These are phyloP conservation scores for Eucalyptus sp. DNA, from an alignment of 345 rosid genomes.

Conservation along the genomic window DNA sequence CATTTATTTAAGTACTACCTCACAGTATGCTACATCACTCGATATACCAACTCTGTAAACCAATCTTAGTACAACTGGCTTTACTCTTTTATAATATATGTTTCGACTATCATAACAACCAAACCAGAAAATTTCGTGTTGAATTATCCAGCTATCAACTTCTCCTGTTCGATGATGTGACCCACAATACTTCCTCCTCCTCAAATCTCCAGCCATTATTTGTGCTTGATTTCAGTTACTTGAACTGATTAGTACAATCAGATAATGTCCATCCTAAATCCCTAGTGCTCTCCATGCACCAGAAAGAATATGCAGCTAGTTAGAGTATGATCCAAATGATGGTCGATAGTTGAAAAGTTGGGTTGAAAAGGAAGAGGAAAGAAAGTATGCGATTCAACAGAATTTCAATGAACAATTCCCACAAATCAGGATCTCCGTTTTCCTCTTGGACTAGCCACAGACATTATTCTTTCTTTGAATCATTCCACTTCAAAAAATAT, in stretches of 20 bases:
- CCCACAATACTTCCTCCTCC: neutral
- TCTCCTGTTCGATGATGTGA: neutral
- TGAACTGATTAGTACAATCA: neutral
- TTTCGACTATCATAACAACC: neutral
- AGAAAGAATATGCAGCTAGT: neutral
- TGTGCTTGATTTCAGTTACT: neutral
- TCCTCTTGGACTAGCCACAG: neutral
- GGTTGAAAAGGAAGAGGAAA: neutral
- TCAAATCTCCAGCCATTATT: neutral
- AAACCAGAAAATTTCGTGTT: neutral
- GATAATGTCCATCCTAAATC: neutral
- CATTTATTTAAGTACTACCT: neutral
- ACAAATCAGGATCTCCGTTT: neutral
- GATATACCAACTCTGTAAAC: neutral
- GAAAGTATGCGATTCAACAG: neutral
- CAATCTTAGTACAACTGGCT: neutral
- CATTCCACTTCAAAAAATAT: neutral
- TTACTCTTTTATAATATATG: neutral
- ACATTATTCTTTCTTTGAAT: neutral
- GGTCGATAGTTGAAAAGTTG: neutral
- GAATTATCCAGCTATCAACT: neutral
- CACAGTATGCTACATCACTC: neutral
- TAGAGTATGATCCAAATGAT: neutral
- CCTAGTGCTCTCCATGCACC: neutral
- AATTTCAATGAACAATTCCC: neutral